phyloP scores from a whole-genome alignment of 371 early-diverging fungal species.

The Amoeboaphelidium protococcarum region DNA sequence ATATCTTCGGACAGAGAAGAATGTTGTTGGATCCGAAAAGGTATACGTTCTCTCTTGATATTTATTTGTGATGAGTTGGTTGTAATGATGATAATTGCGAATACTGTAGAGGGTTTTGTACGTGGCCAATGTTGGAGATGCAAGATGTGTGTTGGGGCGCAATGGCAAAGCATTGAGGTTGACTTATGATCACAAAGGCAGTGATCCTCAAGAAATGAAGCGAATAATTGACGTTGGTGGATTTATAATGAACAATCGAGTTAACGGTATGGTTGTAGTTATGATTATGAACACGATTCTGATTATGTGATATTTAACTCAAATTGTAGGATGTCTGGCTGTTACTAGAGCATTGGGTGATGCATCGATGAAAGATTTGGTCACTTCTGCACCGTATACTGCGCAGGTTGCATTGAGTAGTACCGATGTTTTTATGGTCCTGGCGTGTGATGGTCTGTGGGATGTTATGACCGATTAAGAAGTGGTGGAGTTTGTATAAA shows the following conservation, averaged over 20 bases:
- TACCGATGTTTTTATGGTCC: constrained; percentile 49
- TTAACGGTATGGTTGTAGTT: constrained; percentile 87
- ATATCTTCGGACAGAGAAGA: constrained; percentile 28
- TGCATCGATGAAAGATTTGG: constrained; percentile 75
- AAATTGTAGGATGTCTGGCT: constrained; percentile 56
- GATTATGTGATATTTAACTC: neutral
- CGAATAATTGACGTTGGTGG: constrained; percentile 77
- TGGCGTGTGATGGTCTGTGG: constrained; percentile 96
- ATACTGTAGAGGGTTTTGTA: constrained; percentile 18
- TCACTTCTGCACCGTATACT: constrained; percentile 80
- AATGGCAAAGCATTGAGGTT: constrained; percentile 57
- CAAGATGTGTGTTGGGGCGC: constrained; percentile 67
- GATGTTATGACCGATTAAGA: constrained; percentile 91
- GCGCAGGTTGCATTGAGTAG: constrained; percentile 48
- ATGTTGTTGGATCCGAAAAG: constrained; percentile 2
- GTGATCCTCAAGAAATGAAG: constrained; percentile 55
- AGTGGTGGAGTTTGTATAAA: constrained; percentile 67
- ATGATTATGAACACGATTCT: too few species aligned
- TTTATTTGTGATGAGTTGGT: neutral
- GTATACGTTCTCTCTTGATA: neutral
- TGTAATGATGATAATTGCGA: neutral
- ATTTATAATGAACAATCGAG: constrained; percentile 83
- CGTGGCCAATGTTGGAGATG: constrained; percentile 89
- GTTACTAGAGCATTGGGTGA: constrained; percentile 92
- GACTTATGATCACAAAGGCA: constrained; percentile 90